Evolutionary conservation across 2,329 filamentous ascomycete genomes (phyloP).

Genomic region (Pseudogymnoascus sp.): DNA sequence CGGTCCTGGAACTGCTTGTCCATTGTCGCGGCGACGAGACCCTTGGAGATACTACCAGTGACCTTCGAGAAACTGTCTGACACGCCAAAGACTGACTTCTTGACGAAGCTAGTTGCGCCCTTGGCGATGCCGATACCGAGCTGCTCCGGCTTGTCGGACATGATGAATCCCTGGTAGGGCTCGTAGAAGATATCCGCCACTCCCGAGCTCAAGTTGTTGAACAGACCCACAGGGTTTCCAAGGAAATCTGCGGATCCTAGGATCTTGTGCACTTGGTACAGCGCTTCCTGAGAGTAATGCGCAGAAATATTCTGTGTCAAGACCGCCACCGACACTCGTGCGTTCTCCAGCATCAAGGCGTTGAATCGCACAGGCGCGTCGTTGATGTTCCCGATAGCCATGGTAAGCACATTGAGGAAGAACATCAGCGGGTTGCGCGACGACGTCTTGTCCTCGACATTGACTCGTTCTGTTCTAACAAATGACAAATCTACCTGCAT

Average conservation of each 20-base stretch:
- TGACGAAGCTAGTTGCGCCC: slow-evolving; percentile 92
- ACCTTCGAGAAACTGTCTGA: slow-evolving; percentile 97
- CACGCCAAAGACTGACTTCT: slow-evolving; percentile 97
- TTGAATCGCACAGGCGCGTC: slow-evolving; percentile 93
- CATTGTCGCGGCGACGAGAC: slow-evolving; percentile 85
- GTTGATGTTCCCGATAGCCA: slow-evolving; percentile 99
- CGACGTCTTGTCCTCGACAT: slow-evolving; percentile 88
- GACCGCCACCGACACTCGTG: slow-evolving; percentile 78
- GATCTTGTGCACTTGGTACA: slow-evolving; percentile 95
- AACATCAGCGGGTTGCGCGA: slow-evolving; percentile 96
- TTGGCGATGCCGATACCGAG: slow-evolving; percentile 93
- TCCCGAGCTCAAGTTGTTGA: slow-evolving; percentile 96
- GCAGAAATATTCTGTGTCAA: slow-evolving; percentile 80
- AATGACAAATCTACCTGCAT: slow-evolving; percentile 98
- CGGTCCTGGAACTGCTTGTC: slow-evolving; percentile 99
- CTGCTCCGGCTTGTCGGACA: slow-evolving; percentile 92
- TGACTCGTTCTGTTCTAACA: slow-evolving; percentile 91
- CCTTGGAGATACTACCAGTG: slow-evolving; percentile 94
- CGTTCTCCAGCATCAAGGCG: slow-evolving; percentile 89
- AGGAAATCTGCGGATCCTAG: slow-evolving; percentile 95
- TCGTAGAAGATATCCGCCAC: slow-evolving; percentile 99
- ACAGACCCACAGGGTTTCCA: slow-evolving; percentile 92
- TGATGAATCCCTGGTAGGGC: slow-evolving; percentile 93
- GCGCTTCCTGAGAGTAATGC: slow-evolving; percentile 93
- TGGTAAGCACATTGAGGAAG: slow-evolving; percentile 95